These are phyloP conservation scores for Metarhizium humberi DNA, from an alignment of 2,329 filamentous ascomycete species.

Conservation along the genomic window DNA sequence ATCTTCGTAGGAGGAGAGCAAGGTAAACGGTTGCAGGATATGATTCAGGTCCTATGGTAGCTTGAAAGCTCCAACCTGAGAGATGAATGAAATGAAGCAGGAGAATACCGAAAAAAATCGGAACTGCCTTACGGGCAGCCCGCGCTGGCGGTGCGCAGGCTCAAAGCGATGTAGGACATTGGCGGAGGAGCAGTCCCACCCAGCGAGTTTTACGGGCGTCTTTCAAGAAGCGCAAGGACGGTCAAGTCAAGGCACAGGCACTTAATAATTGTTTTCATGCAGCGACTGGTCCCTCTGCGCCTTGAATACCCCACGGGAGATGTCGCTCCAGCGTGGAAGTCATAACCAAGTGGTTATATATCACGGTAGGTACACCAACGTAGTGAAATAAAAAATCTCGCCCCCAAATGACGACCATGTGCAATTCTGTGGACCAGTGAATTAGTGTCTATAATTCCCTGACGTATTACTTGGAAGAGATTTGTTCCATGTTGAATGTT, in stretches of 20 bases:
- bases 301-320: conserved; percentile 1
- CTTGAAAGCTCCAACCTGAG: conserved; percentile 56
- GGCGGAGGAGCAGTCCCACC: neutral
- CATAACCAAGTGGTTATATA: conserved; percentile 18
- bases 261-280: neutral
- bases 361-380: conserved; percentile 8
- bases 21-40: conserved; percentile 15
- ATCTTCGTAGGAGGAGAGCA: conserved; percentile 18
- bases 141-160: conserved; percentile 8
- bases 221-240: conserved; percentile 3
- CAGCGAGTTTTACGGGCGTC: conserved; percentile 6
- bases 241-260: neutral
- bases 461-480: neutral
- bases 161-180: conserved; percentile 3
- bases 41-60: conserved; percentile 45
- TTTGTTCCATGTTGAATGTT: neutral
- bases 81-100: conserved; percentile 11
- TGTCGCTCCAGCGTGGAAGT: conserved; percentile 11
- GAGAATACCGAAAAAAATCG: conserved; percentile 10
- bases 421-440: neutral
- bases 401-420: neutral
- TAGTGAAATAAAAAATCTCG: conserved; percentile 9
- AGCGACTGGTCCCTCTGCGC: conserved; percentile 17
- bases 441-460: neutral
- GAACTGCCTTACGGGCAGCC: conserved; percentile 7